Evolutionary conservation across 106 monocot species (phyloP).

Genomic region (Cymbidium sinense): DNA sequence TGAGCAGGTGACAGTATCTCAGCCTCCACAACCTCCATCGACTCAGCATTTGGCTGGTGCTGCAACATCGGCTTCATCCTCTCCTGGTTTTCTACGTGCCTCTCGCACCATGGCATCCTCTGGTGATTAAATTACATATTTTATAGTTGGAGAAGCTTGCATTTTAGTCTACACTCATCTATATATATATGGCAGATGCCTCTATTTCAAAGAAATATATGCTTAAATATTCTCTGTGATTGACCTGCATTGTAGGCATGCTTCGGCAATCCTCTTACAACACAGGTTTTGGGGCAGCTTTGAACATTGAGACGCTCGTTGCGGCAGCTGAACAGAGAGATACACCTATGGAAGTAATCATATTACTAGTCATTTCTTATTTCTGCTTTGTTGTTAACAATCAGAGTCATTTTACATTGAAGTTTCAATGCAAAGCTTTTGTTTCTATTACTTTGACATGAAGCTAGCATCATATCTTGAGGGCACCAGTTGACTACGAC

Average conservation of each 20-base stretch:
- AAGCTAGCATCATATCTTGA: neutral
- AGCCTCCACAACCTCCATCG: constrained; percentile 23
- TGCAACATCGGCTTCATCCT: constrained; percentile 38
- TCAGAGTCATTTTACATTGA: neutral
- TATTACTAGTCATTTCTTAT: neutral
- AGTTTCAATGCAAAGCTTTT: neutral
- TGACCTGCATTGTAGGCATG: constrained; percentile 35
- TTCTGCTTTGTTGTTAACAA: neutral
- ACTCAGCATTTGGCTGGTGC: constrained; percentile 39
- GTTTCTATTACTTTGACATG: neutral
- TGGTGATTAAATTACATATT: constrained; percentile 32
- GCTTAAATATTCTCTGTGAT: neutral
- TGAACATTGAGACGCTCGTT: constrained; percentile 95
- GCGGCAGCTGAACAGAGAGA: constrained; percentile 94
- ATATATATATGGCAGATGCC: neutral
- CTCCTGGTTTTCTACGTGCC: constrained; percentile 54
- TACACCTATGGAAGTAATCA: constrained; percentile 68
- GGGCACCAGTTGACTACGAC: no score
- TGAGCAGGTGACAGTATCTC: constrained; percentile 1
- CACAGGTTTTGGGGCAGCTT: constrained; percentile 86
- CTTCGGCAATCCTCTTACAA: constrained; percentile 66
- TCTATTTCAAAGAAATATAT: neutral
- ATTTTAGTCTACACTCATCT: neutral
- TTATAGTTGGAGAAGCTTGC: neutral
- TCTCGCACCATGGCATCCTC: constrained; percentile 40